Conservation (phyloP, 2,329 filamentous ascomycete genomes). For the Dryadomyces quercus-mongolicae region DNA sequence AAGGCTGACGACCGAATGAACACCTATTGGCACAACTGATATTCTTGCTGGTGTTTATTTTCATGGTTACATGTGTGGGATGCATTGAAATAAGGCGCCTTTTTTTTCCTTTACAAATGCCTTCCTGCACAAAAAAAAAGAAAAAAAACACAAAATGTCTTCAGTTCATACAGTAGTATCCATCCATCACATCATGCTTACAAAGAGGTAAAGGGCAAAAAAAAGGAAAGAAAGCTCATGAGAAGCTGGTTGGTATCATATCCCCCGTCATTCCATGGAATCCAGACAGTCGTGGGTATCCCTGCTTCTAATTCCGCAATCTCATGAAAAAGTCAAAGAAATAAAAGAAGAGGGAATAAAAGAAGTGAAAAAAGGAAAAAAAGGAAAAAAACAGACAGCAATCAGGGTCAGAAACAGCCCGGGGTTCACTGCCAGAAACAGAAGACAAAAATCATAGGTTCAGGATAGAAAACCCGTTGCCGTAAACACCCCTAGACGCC, state of each 20-base stretch:
- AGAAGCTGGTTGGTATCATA: slow-evolving; percentile 1
- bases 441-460: neutral
- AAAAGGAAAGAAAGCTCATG: neutral
- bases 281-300: neutral
- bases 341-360: slow-evolving; percentile 4
- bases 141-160: neutral
- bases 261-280: neutral
- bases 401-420: neutral
- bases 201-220: neutral
- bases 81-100: no score
- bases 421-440: neutral
- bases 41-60: no score
- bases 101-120: neutral
- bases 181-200: slow-evolving; percentile 1
- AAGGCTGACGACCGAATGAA: no score
- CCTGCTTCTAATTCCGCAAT: neutral
- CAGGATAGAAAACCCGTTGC: neutral
- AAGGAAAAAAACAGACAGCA: neutral
- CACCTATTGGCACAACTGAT: no score
- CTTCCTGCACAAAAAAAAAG: neutral
- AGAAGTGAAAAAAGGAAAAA: neutral
- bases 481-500: slow-evolving; percentile 1
- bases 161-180: slow-evolving; percentile 1
- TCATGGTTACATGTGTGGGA: no score
- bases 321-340: neutral